Base-by-base conservation (phyloP, 176 grass and related monocot species). In the Lolium rigidum region DNA sequence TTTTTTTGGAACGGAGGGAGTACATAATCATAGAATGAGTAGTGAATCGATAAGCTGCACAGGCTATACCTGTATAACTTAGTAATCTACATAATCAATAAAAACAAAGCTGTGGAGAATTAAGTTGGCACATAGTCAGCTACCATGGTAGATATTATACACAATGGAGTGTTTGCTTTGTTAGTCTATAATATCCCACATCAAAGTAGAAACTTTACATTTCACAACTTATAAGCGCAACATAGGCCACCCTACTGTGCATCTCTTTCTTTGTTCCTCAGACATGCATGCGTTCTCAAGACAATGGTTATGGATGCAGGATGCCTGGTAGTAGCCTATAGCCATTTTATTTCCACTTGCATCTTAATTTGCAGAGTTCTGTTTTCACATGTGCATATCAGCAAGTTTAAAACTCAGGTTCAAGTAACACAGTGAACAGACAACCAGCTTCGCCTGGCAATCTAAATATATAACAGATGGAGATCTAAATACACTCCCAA, bases 301-400 rank as follows among this genome's bases (percentile, higher is more conserved):
- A 54, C 31, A 54, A 13, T 21, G 10, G 59, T 61, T 21, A 79
- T 61, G 37, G 63, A 66, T 66, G 63, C 6, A 66, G 26, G 13
- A 46, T 55, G 50, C 28, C 48, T 70, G 28, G 25, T 49, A 69
- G 72, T 17, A 75, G 26, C 47, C 37, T 68, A 63, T 17, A 65
- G n/a, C 26, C 57, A 70, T 9, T 10, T 79, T 17, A 68, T 48
- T 58, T 58, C 44, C 63, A 70, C 15, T 58, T 69, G 43, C 21
- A 58, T 14, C 75, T 79, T 22, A 56, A 48, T 75, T 26, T 49
- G 20, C 25, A 56, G 14, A 87, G 68, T 22, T 74, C 49, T 74
- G 62, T 50, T 68, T 66, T 15, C 9, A 25, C 37, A 47, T 8
- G 50, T 18, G 25, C 12, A 85, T 57, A 57, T 6, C 3, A 83